These are phyloP conservation scores for Ogataea haglerorum DNA, from an alignment of 805 yeast genomes.

Conservation along the genomic window DNA sequence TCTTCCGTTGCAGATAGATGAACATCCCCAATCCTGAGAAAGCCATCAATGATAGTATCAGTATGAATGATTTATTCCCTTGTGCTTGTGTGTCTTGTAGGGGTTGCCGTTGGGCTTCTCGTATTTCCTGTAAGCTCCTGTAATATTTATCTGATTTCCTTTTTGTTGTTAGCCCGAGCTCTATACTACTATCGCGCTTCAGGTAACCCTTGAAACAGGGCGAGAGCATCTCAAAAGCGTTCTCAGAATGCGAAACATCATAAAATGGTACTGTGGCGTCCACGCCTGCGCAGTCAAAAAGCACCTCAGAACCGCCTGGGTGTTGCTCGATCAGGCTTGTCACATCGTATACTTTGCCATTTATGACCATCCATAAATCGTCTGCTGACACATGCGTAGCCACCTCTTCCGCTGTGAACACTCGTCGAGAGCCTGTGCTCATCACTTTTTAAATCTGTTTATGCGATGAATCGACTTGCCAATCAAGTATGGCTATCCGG, in stretches of 20 bases:
- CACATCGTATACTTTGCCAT: slow-evolving; percentile 65
- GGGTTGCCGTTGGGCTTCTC: slow-evolving; percentile 7
- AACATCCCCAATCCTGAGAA: slow-evolving; percentile 27
- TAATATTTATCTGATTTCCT: slow-evolving; percentile 10
- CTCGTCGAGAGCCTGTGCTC: slow-evolving; percentile 2
- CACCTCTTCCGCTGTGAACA: slow-evolving; percentile 38
- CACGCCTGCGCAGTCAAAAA: slow-evolving; percentile 73
- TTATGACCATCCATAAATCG: slow-evolving; percentile 70
- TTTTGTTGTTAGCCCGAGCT: slow-evolving; percentile 1
- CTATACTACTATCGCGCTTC: slow-evolving; percentile 33
- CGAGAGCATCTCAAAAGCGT: slow-evolving; percentile 82
- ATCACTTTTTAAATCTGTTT: background rate
- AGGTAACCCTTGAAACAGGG: slow-evolving; percentile 80
- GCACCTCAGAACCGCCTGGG: slow-evolving; percentile 85
- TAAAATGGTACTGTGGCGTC: slow-evolving; percentile 70
- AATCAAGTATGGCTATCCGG: too few species aligned
- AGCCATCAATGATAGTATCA: slow-evolving; percentile 21
- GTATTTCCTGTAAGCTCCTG: slow-evolving; percentile 13
- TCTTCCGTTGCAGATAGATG: slow-evolving; percentile 29
- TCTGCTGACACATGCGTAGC: slow-evolving; percentile 43
- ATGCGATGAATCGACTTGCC: too few species aligned
- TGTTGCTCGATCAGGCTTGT: slow-evolving; percentile 55
- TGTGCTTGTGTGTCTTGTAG: background rate
- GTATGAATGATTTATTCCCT: slow-evolving; percentile 10
- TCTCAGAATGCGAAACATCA: slow-evolving; percentile 73